Evolutionary conservation across 768 basidiomycete genomes (phyloP), one percentile per base, ranked within the genome.

Genomic region (Tylopilus felleus): DNA sequence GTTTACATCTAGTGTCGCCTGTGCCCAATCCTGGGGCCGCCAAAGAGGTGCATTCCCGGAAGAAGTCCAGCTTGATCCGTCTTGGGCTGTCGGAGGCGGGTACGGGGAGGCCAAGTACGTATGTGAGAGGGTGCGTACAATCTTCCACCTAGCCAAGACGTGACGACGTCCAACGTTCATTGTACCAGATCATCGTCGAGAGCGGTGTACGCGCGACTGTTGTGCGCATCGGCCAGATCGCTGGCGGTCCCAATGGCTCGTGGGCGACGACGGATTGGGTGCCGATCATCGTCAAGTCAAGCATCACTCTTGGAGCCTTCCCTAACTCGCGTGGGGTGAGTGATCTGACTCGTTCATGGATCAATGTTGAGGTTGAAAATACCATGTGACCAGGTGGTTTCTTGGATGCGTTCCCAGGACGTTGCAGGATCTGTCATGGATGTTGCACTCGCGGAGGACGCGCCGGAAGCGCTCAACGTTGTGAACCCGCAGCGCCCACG

Each of bases 41-140:
- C 19, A 22, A 21, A 36, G 12, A 49, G 55, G 55, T 0, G 22
- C 40, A 7, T 38, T 38, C 16, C 55, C 73, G 0, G 76, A 77
- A 44, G 70, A 72, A 29, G 47, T 73, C 5, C 55, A 73, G 31
- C 44, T 55, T 1, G 71, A 69, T 52, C 56, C 65, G 0, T 62
- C 51, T 10, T 49, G 49, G 49, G 65, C 65, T n/a, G 64, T 71
- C 23, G 74, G 71, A 19, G 21, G 52, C 16, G 74, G 75, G 2
- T 75, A 75, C 38, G 71, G 71, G 0, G 71, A 72, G 27, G 51
- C 60, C 13, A 75, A 76, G 60, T 75, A 74, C 51, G 67, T 75
- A 1, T 46, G 66, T 29, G 44, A 45, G 17, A 28, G 45, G 31
- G 45, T 47, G 19, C 6, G 44, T 36, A 14, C 4, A 36, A 36